Evolutionary conservation across 1,284 basidiomycete genomes (phyloP).

Genomic region (Marasmius oreades): DNA sequence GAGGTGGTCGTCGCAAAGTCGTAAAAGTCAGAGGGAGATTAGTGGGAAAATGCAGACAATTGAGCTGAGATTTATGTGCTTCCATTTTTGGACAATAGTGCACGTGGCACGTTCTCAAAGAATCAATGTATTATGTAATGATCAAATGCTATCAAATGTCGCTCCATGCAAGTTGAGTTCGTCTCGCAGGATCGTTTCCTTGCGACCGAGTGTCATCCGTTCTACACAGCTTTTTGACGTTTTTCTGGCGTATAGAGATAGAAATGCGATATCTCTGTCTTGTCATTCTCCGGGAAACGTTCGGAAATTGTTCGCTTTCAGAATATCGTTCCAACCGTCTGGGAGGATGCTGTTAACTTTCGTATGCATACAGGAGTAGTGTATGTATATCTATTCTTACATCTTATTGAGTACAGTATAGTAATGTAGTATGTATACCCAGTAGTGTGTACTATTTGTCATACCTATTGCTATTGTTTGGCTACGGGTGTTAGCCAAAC

Average conservation of each 20-base stretch:
- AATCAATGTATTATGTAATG: no score
- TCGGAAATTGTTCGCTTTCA: background rate
- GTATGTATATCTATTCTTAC: background rate
- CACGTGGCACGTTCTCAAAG: background rate
- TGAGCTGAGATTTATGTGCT: background rate
- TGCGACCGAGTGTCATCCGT: background rate
- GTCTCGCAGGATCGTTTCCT: background rate
- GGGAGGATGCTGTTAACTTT: no score
- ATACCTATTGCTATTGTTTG: no score
- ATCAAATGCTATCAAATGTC: no score
- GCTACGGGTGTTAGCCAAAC: background rate
- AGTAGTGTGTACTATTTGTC: no score
- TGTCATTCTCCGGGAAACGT: background rate
- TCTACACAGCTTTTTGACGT: background rate
- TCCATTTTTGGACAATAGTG: background rate
- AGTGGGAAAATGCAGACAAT: background rate
- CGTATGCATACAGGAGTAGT: no score
- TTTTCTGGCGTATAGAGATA: background rate
- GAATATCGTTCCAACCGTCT: no score
- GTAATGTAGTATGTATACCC: no score
- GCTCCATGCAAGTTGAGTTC: background rate
- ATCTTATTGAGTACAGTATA: no score
- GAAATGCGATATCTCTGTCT: background rate
- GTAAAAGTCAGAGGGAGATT: slow-evolving; percentile 21
- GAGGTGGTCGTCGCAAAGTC: slow-evolving; percentile 22